These are phyloP conservation scores for Trichoderma atrobrunneum DNA, from an alignment of 2,329 filamentous ascomycete species.

Conservation along the genomic window DNA sequence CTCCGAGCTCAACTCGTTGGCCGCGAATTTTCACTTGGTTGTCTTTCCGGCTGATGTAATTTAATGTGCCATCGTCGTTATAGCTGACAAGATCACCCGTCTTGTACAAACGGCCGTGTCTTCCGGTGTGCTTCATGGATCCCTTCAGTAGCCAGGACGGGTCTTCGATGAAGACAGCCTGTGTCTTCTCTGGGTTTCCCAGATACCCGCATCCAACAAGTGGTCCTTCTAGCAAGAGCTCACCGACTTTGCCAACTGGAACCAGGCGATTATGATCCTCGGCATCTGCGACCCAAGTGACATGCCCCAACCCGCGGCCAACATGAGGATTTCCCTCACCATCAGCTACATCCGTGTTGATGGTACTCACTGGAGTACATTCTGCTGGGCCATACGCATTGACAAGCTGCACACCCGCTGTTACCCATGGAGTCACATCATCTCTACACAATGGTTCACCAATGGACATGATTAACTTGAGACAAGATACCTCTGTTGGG, in stretches of 20 bases:
- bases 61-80: background rate
- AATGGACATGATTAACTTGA: slow-evolving; percentile 37
- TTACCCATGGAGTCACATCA: slow-evolving; percentile 45
- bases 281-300: slow-evolving; percentile 41
- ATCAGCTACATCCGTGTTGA: slow-evolving; percentile 34
- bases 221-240: slow-evolving; percentile 48
- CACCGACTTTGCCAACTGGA: slow-evolving; percentile 42
- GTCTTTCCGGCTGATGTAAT: slow-evolving; percentile 27
- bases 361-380: slow-evolving; percentile 1
- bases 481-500: background rate
- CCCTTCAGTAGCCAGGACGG: slow-evolving; percentile 44
- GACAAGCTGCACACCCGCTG: slow-evolving; percentile 42
- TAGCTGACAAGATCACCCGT: no score
- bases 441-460: slow-evolving; percentile 41
- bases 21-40: slow-evolving; percentile 30
- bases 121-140: slow-evolving; percentile 19
- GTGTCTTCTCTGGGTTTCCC: slow-evolving; percentile 49
- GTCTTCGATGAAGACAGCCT: slow-evolving; percentile 48
- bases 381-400: slow-evolving; percentile 18
- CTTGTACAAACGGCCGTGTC: no score
- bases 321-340: background rate
- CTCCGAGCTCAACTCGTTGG: slow-evolving; percentile 23
- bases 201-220: slow-evolving; percentile 55
- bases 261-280: slow-evolving; percentile 37
- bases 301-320: background rate